Conservation (phyloP, 1,139 yeast genomes). For the Taphrina populina region DNA sequence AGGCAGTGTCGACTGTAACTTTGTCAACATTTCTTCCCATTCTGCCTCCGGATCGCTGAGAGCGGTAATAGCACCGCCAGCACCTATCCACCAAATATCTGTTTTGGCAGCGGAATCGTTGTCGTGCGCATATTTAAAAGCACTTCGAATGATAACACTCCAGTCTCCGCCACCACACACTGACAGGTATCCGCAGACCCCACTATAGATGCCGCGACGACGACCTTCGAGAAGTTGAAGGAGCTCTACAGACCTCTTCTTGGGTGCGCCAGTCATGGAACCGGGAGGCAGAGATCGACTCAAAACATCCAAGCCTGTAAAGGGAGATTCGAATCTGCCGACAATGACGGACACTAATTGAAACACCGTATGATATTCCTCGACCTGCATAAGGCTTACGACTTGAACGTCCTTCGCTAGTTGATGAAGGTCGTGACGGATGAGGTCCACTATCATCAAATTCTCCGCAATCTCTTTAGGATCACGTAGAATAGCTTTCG, state of each 20-base stretch:
- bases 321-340: constrained; percentile 55
- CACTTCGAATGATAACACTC: constrained; percentile 90
- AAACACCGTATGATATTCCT: constrained; percentile 85
- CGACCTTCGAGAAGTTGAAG: constrained; percentile 55
- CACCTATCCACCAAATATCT: constrained; percentile 79
- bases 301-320: constrained; percentile 74
- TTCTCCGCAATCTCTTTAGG: constrained; percentile 96
- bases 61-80: constrained; percentile 97
- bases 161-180: constrained; percentile 81
- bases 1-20: constrained; percentile 74
- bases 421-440: constrained; percentile 83
- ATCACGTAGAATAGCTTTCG: constrained; percentile 65
- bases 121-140: constrained; percentile 64
- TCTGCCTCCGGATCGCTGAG: constrained; percentile 77
- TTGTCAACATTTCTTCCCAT: constrained; percentile 88
- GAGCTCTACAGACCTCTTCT: constrained; percentile 83
- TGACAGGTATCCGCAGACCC: constrained; percentile 95
- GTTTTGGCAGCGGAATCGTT: constrained; percentile 43
- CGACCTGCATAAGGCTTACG: constrained; percentile 80
- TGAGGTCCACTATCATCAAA: constrained; percentile 92
- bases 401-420: constrained; percentile 63
- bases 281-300: constrained; percentile 90
- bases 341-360: constrained; percentile 87
- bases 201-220: constrained; percentile 82
- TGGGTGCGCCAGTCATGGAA: constrained; percentile 99